These are phyloP conservation scores for Phaeosphaeriaceae sp. DNA, from an alignment of 2,329 filamentous ascomycete genomes.

Conservation along the genomic window DNA sequence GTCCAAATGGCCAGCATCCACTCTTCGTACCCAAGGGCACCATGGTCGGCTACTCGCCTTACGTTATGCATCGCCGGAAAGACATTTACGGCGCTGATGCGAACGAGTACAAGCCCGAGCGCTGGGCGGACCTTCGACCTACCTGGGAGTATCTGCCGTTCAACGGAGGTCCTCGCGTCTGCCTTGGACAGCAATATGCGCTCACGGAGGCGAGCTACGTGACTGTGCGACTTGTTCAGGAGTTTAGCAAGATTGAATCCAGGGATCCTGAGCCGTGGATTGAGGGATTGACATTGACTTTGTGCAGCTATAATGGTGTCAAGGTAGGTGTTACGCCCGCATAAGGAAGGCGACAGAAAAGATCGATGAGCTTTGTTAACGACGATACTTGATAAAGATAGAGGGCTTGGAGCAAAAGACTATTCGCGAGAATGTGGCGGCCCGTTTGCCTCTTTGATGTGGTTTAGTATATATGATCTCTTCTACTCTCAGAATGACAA, in stretches of 20 bases:
- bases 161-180: slow-evolving; percentile 49
- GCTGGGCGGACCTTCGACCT: slow-evolving; percentile 52
- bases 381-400: neutral
- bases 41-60: slow-evolving; percentile 49
- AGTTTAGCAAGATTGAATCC: slow-evolving; percentile 38
- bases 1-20: slow-evolving; percentile 56
- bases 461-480: neutral
- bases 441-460: neutral
- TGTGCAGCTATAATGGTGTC: slow-evolving; percentile 33
- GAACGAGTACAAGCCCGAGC: slow-evolving; percentile 56
- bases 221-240: slow-evolving; percentile 40
- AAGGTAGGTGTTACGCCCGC: slow-evolving; percentile 39
- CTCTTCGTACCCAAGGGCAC: slow-evolving; percentile 59
- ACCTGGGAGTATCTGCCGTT: slow-evolving; percentile 51
- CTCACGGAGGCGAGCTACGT: slow-evolving; percentile 46
- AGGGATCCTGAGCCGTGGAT: slow-evolving; percentile 38
- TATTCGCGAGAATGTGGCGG: neutral
- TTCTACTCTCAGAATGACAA: neutral
- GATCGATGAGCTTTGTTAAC: neutral
- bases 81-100: slow-evolving; percentile 59
- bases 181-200: slow-evolving; percentile 47
- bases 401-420: neutral
- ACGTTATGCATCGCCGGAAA: slow-evolving; percentile 58
- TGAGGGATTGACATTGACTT: slow-evolving; percentile 41
- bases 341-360: slow-evolving; percentile 12